A percentile compares a stretch with the other conserved stretches of the same genome.
Conservation (phyloP, 2,329 filamentous ascomycete genomes). For the Pleurostoma richardsiae region DNA sequence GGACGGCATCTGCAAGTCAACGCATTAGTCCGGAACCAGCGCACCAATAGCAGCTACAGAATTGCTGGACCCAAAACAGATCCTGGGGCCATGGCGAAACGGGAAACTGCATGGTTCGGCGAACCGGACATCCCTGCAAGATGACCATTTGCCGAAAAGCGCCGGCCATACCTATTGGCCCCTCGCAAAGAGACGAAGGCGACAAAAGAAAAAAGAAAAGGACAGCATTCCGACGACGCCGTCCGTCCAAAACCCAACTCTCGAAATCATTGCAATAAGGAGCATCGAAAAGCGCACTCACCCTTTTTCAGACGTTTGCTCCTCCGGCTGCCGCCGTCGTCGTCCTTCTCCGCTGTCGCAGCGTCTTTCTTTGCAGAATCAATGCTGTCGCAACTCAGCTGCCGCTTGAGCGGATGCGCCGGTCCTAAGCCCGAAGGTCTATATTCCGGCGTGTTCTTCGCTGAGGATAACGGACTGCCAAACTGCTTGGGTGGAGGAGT, state of each 20-base stretch:
- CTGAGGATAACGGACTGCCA: conserved; percentile 57
- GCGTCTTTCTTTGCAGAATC: conserved; percentile 43
- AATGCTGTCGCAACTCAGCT: conserved; percentile 57
- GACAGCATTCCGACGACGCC: too few relatives aligned
- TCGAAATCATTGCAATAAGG: too few relatives aligned
- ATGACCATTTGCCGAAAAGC: background rate
- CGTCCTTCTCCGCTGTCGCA: conserved; percentile 42
- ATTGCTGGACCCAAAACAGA: conserved; percentile 8
- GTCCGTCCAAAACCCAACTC: too few relatives aligned
- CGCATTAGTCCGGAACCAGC: conserved; percentile 24
- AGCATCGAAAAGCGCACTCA: conserved; percentile 25
- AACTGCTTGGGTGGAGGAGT: conserved; percentile 53
- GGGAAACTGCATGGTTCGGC: conserved; percentile 6
- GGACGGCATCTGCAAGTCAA: conserved; percentile 50
- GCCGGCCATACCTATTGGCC: background rate
- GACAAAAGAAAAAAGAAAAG: too few relatives aligned
- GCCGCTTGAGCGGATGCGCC: conserved; percentile 69
- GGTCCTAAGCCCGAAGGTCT: conserved; percentile 49
- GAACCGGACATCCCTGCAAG: background rate
- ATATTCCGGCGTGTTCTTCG: conserved; percentile 62
- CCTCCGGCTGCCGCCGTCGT: conserved; percentile 68
- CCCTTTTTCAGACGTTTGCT: conserved; percentile 93
- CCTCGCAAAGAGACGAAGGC: too few relatives aligned
- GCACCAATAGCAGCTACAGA: conserved; percentile 15
- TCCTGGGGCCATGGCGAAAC: conserved; percentile 4